Evolutionary conservation across 75 land plant genomes (phyloP), one percentile per base, ranked within the genome.

Genomic region (Gnetum montanum): DNA sequence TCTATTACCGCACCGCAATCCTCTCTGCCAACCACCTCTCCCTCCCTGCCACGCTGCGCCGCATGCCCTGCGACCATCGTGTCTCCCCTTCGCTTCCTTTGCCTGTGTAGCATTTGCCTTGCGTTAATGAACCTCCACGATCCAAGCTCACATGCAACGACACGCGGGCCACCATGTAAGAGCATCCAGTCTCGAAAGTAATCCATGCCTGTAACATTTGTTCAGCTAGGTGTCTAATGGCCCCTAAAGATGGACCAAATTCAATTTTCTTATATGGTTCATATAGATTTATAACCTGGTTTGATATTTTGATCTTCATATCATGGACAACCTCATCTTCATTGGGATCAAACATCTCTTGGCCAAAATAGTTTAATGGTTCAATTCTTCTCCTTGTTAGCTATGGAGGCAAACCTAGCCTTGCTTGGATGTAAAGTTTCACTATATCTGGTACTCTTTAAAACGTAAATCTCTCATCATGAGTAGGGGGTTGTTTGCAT

Each of bases 371-470:
- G 43, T 70, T 69, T 3, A 84, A 67, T 38, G 97, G 97, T 20
- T 72, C 62, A 37, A 83, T 76, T 59, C 95, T 70, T 23, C 99
- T 72, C 61, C 79, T 73, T n/a, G 88, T 79, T 27, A 97, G 97
- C 36, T 61, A 76, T n/a, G 76, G 83, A 22, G 99, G 93, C 11
- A 83, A 46, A 38, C 90, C 93, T 24, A 86, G 83, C 11, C 99
- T 97, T 38, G 99, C 97, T 69, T 95, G 99, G 43, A 91, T 77
- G 70, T 93, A 95, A 22, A 95, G 81, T 63, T 95, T 97, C 40
- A 80, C 74, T 0, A 95, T 58, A 18, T 97, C 86, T n/a, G 91
- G 85, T 28, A 95, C 60, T 38, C 99, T 58, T 4, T 82, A 76
- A 4, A 79, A 49, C 23, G 80, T 60, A 41, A 83, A 84, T 49